Percentiles rank a stretch among this genome's conserved stretches.
Conservation (phyloP, 1,139 yeast species). For the Scheffersomyces parashehatae region DNA sequence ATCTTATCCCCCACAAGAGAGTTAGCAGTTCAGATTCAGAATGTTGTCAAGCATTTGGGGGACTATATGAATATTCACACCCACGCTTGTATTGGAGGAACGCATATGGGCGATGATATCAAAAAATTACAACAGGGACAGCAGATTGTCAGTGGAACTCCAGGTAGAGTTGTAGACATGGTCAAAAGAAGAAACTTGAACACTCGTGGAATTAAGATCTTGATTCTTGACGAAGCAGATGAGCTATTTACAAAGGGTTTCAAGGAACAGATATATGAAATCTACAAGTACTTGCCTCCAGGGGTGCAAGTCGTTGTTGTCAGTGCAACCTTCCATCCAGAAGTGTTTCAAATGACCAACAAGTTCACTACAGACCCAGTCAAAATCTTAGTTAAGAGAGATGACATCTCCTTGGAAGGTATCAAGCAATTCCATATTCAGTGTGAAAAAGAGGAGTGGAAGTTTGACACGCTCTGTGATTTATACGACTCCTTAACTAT, state of each 20-base stretch:
- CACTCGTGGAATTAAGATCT: conserved; percentile 74
- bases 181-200: conserved; percentile 70
- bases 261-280: conserved; percentile 89
- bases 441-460: conserved; percentile 93
- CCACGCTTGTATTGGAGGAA: conserved; percentile 94
- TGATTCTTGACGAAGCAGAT: conserved; percentile 93
- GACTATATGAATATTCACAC: conserved; percentile 82
- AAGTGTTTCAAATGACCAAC: conserved; percentile 80
- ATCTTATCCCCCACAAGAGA: conserved; percentile 96
- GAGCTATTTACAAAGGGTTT: conserved; percentile 88
- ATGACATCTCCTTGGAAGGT: conserved; percentile 85
- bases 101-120: conserved; percentile 77
- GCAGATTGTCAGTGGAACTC: conserved; percentile 95
- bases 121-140: conserved; percentile 74
- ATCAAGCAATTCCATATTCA: conserved; percentile 84
- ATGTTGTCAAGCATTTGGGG: conserved; percentile 81
- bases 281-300: conserved; percentile 76
- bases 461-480: conserved; percentile 91
- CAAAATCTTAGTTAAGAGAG: conserved; percentile 85
- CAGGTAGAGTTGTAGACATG: conserved; percentile 91
- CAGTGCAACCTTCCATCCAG: conserved; percentile 87
- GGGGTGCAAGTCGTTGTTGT: conserved; percentile 90
- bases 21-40: conserved; percentile 84
- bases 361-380: conserved; percentile 92
- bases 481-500: conserved; percentile 90